phyloP scores from a whole-genome alignment of 805 yeast genomes.

The Metschnikowia santaceciliae region DNA sequence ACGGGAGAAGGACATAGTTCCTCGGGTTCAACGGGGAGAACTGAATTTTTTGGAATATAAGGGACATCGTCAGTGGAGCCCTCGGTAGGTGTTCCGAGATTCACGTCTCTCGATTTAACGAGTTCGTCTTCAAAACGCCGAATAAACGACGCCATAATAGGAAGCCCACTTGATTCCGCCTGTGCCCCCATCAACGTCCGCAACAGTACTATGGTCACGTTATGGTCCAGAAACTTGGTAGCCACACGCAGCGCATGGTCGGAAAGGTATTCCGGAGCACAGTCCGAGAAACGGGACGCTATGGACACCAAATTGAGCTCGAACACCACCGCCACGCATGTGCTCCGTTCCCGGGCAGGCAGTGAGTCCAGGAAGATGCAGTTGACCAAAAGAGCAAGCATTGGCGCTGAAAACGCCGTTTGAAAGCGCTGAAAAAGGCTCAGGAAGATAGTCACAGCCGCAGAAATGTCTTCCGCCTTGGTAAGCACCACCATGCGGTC shows the following conservation, averaged over 20 bases:
- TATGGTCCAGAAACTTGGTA: slow-evolving; percentile 5
- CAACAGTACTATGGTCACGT: slow-evolving; percentile 11
- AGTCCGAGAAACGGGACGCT: slow-evolving; percentile 11
- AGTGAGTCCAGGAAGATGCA: slow-evolving; percentile 3
- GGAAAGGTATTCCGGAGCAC: slow-evolving; percentile 4
- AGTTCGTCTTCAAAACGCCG: slow-evolving; percentile 5
- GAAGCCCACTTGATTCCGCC: slow-evolving; percentile 11
- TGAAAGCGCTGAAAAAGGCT: slow-evolving; percentile 75
- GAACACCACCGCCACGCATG: slow-evolving; percentile 11
- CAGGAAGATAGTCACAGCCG: slow-evolving; percentile 65
- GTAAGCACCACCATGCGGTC: slow-evolving; percentile 57
- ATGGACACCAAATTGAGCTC: slow-evolving; percentile 14
- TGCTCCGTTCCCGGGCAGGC: slow-evolving; percentile 8
- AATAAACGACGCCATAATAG: slow-evolving; percentile 45
- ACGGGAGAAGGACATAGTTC: too few species aligned
- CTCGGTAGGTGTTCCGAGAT: too few species aligned
- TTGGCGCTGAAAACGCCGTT: slow-evolving; percentile 9
- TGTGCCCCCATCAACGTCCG: not conserved
- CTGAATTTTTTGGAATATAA: too few species aligned
- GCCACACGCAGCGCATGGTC: slow-evolving; percentile 6
- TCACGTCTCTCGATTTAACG: too few species aligned
- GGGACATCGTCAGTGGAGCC: too few species aligned
- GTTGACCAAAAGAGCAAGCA: slow-evolving; percentile 12
- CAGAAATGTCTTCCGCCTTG: slow-evolving; percentile 53
- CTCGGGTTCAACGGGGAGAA: too few species aligned